Evolutionary conservation across 2,329 filamentous ascomycete genomes (phyloP), one percentile per base, ranked within the genome.

Genomic region (Diaporthe batatas): DNA sequence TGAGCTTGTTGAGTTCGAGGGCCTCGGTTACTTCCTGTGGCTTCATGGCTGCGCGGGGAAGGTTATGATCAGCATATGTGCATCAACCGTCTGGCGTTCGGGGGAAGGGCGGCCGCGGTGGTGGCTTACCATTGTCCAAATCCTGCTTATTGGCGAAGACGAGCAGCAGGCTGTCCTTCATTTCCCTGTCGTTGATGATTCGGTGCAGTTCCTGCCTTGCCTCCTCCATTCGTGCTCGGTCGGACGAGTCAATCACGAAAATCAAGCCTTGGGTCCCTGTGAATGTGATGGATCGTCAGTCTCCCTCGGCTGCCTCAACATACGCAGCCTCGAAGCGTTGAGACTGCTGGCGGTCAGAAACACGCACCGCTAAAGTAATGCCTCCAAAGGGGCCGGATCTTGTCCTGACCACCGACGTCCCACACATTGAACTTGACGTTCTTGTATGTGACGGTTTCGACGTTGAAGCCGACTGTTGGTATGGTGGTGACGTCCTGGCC

Each of bases 61-160:
- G 21, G 51, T 23, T 10, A 14, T 6, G 39, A 18, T 76, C 34
- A 75, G 74, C 51, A 65, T 18, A 54, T 59, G 25, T 32, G 42
- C 14, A 16, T 65, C 21, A 21, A 32, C 34, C 3, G 59, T 44
- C 36, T 34, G 29, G 44, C 21, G 34, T 21, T 2, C 25, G 1
- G 67, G 54, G 25, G 29, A 36, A 36, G 42, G 11, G 6, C 14
- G 36, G 53, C 29, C 55, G 14, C 39, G 59, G 34, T 42, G n/a
- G 1, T n/a, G 29, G 84, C 87, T 72, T 84, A 94, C 94, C 91
- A 81, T 94, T 94, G 73, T 90, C 88, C 78, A 98, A 87, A 90
- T 99, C 96, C 86, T 98, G 96, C 90, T 99, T 99, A 88, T 99
- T 99, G 80, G 96, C 96, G 83, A 99, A 98, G 54, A 99, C 96